A percentile compares a stretch with the other conserved stretches of the same genome.
These are phyloP conservation scores for Cutaneotrichosporon sp. DNA, from an alignment of 1,284 basidiomycete species.

Conservation along the genomic window DNA sequence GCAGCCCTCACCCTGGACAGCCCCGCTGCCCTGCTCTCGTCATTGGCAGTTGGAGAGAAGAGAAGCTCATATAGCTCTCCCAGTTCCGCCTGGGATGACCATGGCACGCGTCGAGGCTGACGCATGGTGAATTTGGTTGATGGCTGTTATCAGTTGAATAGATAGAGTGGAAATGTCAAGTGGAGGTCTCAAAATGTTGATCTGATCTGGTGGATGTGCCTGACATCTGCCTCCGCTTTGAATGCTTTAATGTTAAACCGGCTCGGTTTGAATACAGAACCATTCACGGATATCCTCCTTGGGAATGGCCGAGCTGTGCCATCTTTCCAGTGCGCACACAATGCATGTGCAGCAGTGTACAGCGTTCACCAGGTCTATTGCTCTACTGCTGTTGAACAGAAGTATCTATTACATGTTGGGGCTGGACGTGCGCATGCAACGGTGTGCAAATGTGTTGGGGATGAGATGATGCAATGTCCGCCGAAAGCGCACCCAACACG, in stretches of 20 bases:
- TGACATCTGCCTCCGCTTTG: neutral
- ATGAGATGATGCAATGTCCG: too few relatives aligned
- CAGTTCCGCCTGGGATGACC: slow-evolving; percentile 68
- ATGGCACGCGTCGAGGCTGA: slow-evolving; percentile 75
- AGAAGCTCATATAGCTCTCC: slow-evolving; percentile 76
- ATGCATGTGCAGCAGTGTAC: too few relatives aligned
- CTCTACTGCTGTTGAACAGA: too few relatives aligned
- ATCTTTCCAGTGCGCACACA: too few relatives aligned
- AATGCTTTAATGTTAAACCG: neutral
- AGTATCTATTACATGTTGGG: too few relatives aligned
- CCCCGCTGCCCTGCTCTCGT: slow-evolving; percentile 58
- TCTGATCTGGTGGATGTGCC: neutral
- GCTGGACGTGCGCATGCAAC: too few relatives aligned
- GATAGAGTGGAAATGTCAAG: neutral
- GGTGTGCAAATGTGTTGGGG: too few relatives aligned
- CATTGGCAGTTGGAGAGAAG: slow-evolving; percentile 63
- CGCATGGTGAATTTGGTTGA: too few relatives aligned
- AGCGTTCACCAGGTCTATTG: too few relatives aligned
- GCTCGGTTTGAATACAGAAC: neutral
- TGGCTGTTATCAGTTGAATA: too few relatives aligned
- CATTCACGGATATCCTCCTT: neutral
- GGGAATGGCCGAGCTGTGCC: too few relatives aligned
- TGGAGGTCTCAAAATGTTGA: slow-evolving; percentile 1
- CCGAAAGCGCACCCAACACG: too few relatives aligned
- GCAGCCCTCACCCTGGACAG: slow-evolving; percentile 60